Evolutionary conservation across 2,329 filamentous ascomycete species (phyloP).

Genomic region (Colletotrichum sp.): DNA sequence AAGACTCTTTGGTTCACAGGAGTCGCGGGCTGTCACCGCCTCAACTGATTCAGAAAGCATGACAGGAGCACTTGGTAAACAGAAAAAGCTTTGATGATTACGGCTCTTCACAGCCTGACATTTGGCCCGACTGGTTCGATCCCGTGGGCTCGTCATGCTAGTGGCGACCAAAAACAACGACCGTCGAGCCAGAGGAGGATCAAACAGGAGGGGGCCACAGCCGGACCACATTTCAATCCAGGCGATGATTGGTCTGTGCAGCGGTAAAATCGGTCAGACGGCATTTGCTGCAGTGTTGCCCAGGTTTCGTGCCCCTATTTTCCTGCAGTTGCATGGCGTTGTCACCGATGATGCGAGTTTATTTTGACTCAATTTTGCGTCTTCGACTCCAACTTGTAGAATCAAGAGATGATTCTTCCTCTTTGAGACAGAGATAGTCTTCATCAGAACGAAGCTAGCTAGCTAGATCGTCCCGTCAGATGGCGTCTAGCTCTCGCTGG

Average conservation of each 20-base stretch:
- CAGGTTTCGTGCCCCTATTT: not conserved
- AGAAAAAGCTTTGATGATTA: not conserved
- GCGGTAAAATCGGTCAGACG: not conserved
- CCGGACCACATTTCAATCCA: constrained; percentile 6
- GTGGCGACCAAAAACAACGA: constrained; percentile 1
- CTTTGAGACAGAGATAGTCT: not conserved
- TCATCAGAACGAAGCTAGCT: not conserved
- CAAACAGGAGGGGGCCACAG: constrained; percentile 17
- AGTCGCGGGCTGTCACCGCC: not conserved
- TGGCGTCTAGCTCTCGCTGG: not conserved
- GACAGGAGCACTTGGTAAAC: not conserved
- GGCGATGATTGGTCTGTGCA: not conserved
- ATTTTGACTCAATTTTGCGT: not conserved
- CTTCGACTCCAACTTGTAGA: not conserved
- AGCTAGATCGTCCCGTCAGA: not conserved
- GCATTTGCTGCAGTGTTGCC: not conserved
- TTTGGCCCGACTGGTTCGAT: not conserved
- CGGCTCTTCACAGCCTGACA: not conserved
- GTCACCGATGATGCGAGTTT: not conserved
- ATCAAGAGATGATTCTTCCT: not conserved
- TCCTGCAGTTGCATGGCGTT: not conserved
- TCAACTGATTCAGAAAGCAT: not conserved
- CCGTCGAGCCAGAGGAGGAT: constrained; percentile 15
- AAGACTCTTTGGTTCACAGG: not conserved
- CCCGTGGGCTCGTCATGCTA: not conserved